Evolutionary conservation across 2,329 filamentous ascomycete genomes (phyloP), one percentile per base, ranked within the genome.

Genomic region (Sclerotinia nivalis): DNA sequence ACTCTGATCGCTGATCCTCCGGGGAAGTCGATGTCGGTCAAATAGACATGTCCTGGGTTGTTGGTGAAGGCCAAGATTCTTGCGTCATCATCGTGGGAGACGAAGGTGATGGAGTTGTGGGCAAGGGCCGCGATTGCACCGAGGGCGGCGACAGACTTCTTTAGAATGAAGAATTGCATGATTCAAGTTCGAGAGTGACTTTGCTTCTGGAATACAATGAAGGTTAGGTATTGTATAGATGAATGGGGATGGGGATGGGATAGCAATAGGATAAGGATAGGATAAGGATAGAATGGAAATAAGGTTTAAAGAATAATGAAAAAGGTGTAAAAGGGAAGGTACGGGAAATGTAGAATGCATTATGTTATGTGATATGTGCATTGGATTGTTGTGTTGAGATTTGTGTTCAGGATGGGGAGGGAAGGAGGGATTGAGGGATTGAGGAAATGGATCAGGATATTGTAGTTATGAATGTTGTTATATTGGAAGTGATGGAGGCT

Each of bases 101-200:
- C 5, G 31, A 69, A 69, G 8, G 20, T 40, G 1, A 69, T 22
- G 15, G 43, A 25, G 37, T 69, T 62, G 43, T 10, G 20, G 4
- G 49, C 28, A n/a, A 34, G 0, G 31, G 25, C 22, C 13, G 4
- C 15, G 25, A 20, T 6, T 31, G 18, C 2, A 47, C 7, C 1
- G 58, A 34, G 0, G 43, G 8, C 15, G 8, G 0, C 2, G 22
- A 2, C 4, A 0, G 31, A 0, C 2, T 10, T 15, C 2, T 12
- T 10, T 1, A 7, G 0, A 9, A 15, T 2, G n/a, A 13, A 28
- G 40, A 13, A 15, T 15, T 2, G 40, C 60, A 62, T 62, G 45
- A 2, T 50, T 9, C 4, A n/a, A 12, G 28, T 31, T 49, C 0
- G 20, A n/a, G 20, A 49, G 28, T 2, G 20, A 18, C 1, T 50